These are phyloP conservation scores for Alternaria rosae DNA, from an alignment of 2,329 filamentous ascomycete genomes.

Conservation along the genomic window DNA sequence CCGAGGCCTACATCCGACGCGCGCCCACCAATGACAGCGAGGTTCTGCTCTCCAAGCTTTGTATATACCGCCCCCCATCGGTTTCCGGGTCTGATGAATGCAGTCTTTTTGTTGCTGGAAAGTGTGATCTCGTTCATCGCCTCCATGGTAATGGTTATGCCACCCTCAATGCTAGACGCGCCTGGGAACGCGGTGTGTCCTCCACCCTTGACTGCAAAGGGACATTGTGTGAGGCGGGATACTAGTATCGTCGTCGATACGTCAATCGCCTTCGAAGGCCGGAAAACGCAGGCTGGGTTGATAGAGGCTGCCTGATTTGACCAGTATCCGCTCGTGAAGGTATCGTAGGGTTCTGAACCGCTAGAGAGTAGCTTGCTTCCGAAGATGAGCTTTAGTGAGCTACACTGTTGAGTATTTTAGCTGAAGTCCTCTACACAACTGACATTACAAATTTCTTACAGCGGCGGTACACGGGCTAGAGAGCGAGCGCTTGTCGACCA, in stretches of 20 bases:
- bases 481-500: neutral
- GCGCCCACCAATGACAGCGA: conserved; percentile 37
- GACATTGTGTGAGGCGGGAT: conserved; percentile 18
- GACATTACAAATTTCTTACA: conserved; percentile 9
- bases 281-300: conserved; percentile 31
- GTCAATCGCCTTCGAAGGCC: conserved; percentile 18
- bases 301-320: conserved; percentile 22
- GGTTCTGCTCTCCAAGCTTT: conserved; percentile 26
- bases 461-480: conserved; percentile 16
- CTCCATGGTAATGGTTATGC: conserved; percentile 53
- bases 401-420: conserved; percentile 2
- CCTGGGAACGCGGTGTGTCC: conserved; percentile 51
- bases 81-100: conserved; percentile 35
- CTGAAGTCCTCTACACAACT: neutral
- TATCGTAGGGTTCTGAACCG: conserved; percentile 14
- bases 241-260: conserved; percentile 19
- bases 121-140: conserved; percentile 31
- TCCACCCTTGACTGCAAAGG: conserved; percentile 53
- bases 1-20: conserved; percentile 33
- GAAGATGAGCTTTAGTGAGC: conserved; percentile 17
- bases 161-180: conserved; percentile 49
- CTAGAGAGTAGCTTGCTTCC: conserved; percentile 13
- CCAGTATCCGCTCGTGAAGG: conserved; percentile 24
- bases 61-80: conserved; percentile 41
- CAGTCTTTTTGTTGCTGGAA: conserved; percentile 24